These are phyloP conservation scores for Jaenimonas drosophilae DNA, from an alignment of 208 protist species.

Conservation along the genomic window DNA sequence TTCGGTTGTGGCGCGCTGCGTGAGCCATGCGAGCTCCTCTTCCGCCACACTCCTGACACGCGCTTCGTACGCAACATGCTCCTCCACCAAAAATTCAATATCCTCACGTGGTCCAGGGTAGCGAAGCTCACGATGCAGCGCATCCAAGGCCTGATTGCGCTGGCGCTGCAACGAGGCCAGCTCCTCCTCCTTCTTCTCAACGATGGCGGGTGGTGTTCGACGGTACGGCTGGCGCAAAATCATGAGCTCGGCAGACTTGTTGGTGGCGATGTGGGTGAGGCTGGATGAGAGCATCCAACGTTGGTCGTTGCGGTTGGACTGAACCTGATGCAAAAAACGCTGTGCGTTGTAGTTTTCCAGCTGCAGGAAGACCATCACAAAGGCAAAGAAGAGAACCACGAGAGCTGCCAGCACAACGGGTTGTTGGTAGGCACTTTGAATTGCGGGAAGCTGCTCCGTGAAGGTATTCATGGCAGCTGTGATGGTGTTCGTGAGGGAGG, in stretches of 20 bases:
- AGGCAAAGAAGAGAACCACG: conserved; percentile 52
- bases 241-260: too few species aligned
- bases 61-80: conserved; percentile 49
- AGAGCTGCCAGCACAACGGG: conserved; percentile 10
- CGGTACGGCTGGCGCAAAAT: neutral
- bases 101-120: conserved; percentile 49
- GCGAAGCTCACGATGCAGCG: conserved; percentile 20
- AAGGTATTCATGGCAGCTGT: too few species aligned
- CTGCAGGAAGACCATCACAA: conserved; percentile 44
- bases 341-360: conserved; percentile 14
- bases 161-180: conserved; percentile 21
- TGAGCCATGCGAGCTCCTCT: conserved; percentile 48
- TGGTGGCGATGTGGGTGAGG: too few species aligned
- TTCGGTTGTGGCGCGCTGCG: neutral
- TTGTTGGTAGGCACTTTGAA: too few species aligned
- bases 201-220: conserved; percentile 3
- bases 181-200: conserved; percentile 7
- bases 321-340: conserved; percentile 14
- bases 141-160: conserved; percentile 21
- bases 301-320: conserved; percentile 30
- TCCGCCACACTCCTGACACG: conserved; percentile 27
- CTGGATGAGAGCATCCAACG: too few species aligned
- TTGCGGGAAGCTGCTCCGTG: too few species aligned
- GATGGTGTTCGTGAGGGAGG: too few species aligned
- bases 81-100: conserved; percentile 64